phyloP scores from a whole-genome alignment of 768 basidiomycete species.

The Pulveroboletus sp. region DNA sequence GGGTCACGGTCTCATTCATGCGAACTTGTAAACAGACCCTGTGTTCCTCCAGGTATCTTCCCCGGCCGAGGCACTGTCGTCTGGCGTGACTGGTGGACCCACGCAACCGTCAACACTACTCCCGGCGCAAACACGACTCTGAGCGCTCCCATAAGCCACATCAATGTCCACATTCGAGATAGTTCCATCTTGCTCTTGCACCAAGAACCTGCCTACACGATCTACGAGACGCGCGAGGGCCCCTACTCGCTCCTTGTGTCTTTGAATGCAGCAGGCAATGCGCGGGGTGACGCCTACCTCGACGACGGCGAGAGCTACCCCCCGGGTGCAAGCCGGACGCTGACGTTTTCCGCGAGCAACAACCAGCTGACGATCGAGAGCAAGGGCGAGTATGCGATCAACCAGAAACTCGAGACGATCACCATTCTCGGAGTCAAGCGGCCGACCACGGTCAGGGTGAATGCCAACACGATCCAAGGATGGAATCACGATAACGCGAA shows the following conservation, averaged over 20 bases:
- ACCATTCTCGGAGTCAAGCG: conserved; percentile 55
- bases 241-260: conserved; percentile 64
- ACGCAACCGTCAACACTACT: conserved; percentile 46
- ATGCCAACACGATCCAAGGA: conserved; percentile 30
- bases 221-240: conserved; percentile 57
- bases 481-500: conserved; percentile 41
- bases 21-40: background rate
- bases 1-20: conserved; percentile 5
- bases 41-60: conserved; percentile 47
- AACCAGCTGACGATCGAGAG: conserved; percentile 37
- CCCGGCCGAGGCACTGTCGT: conserved; percentile 54
- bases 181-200: conserved; percentile 64
- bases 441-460: conserved; percentile 39
- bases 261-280: conserved; percentile 42
- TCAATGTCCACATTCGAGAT: conserved; percentile 73
- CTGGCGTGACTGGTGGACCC: conserved; percentile 77
- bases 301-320: conserved; percentile 67
- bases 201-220: conserved; percentile 60
- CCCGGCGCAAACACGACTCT: conserved; percentile 46
- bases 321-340: conserved; percentile 46
- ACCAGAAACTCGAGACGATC: conserved; percentile 46
- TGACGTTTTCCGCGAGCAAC: conserved; percentile 41
- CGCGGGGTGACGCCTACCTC: conserved; percentile 58
- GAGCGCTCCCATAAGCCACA: conserved; percentile 66
- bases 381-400: conserved; percentile 31